A percentile compares a stretch with the other conserved stretches of the same genome.
Conservation (phyloP, 345 rosid genomes). For the Citrus unshiu region DNA sequence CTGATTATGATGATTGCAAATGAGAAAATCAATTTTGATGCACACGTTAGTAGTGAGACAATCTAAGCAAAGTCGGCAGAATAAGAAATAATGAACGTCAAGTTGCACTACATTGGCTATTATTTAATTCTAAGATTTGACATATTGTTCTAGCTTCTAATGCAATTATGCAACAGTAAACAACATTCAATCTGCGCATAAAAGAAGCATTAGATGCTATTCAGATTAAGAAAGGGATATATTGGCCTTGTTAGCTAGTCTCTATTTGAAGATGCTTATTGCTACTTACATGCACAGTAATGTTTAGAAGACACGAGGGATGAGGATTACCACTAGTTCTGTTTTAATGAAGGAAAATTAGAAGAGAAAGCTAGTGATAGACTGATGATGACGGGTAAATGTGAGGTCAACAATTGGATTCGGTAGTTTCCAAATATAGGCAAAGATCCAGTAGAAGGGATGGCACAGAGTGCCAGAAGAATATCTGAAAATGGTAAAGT, state of each 20-base stretch:
- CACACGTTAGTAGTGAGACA: background rate
- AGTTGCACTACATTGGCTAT: background rate
- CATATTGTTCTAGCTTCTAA: conserved; percentile 11
- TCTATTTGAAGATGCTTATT: conserved; percentile 13
- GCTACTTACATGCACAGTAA: background rate
- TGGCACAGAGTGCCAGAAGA: background rate
- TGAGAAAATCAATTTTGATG: background rate
- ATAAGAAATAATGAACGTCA: background rate
- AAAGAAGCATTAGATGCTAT: conserved; percentile 17
- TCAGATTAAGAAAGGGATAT: background rate
- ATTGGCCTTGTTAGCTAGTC: conserved; percentile 3
- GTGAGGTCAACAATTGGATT: background rate
- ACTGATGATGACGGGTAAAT: too few species aligned
- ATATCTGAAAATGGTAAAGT: background rate
- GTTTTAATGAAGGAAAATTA: background rate
- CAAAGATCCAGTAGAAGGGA: background rate
- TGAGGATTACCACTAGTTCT: background rate
- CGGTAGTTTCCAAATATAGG: background rate
- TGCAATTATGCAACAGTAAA: background rate
- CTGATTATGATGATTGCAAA: background rate
- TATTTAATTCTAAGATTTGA: conserved; percentile 10
- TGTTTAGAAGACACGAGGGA: background rate
- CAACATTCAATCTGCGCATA: background rate
- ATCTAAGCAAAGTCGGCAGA: background rate
- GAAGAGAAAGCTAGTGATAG: background rate